Evolutionary conservation across 208 protist genomes (phyloP), one percentile per base, ranked within the genome.

Genomic region (Leishmania braziliensis): DNA sequence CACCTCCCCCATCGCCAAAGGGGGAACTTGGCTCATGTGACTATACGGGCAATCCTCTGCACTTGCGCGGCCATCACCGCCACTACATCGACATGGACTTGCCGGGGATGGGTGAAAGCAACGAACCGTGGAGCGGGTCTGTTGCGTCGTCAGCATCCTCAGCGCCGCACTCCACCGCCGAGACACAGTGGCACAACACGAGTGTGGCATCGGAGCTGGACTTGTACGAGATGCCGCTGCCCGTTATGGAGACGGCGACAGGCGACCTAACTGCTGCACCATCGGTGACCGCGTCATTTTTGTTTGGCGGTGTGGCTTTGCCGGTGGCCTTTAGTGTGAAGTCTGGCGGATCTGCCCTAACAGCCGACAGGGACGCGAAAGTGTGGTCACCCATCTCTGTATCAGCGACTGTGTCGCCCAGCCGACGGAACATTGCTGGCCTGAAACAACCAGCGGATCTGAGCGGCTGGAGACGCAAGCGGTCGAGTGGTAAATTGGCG

Each of bases 131-230:
- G 46, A 54, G 18, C 48, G 14, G 29, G n/a, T 26, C 71, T 76
- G 12, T n/a, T 29, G 1, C 76, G 14, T 63, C 76, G 18, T 58
- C 51, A 23, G 16, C 26, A 5, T 74, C 58, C 18, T 79, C 81
- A 26, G 60, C 60, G 39, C 77, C 71, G 0, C 56, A 73, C 51
- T 72, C 75, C 50, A 77, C 54, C 1, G 69, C 81, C 2, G 81
- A 78, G 71, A 85, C 81, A 43, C 81, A 66, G 56, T 81, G 71
- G 36, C 58, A 65, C 76, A 72, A 65, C 62, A 69, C 62, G 6
- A 69, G 29, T 8, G 66, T 54, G n/a, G 50, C 14, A 3, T 29
- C 29, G 16, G 81, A 68, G 9, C 66, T 14, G n/a, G 51, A 60
- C 33, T 43, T 46, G 33, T 20, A 66, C n/a, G 73, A 79, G n/a